Conservation (phyloP, 148 eudicot species). For the Drosera capensis region DNA sequence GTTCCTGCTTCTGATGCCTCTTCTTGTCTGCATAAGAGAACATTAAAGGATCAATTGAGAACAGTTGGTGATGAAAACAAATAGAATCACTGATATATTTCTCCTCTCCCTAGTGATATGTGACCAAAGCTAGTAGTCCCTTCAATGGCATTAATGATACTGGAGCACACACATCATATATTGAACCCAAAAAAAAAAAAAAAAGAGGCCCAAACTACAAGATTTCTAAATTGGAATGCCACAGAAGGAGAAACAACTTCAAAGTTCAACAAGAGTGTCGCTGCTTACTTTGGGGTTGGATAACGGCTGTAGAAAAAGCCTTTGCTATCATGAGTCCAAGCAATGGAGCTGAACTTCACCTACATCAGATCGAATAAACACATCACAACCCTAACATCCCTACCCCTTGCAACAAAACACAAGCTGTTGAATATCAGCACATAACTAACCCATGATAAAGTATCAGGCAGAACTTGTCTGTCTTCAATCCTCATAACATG, state of each 20-base stretch:
- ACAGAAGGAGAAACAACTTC: conserved; percentile 1
- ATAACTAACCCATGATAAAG: conserved; percentile 63
- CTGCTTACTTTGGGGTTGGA: conserved; percentile 64
- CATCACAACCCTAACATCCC: not conserved
- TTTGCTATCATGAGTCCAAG: conserved; percentile 81
- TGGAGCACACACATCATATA: too few relatives aligned
- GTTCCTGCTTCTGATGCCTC: conserved; percentile 57
- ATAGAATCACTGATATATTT: too few relatives aligned
- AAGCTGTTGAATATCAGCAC: not conserved
- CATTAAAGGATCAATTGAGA: not conserved
- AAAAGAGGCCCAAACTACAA: not conserved
- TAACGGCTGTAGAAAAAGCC: conserved; percentile 89
- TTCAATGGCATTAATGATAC: too few relatives aligned
- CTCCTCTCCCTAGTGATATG: too few relatives aligned
- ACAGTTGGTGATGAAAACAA: not conserved
- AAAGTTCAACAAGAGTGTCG: not conserved
- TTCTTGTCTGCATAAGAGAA: conserved; percentile 29
- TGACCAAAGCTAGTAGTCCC: too few relatives aligned
- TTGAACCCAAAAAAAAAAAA: too few relatives aligned
- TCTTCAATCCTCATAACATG: conserved; percentile 48
- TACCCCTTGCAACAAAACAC: not conserved
- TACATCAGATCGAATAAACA: conserved; percentile 8
- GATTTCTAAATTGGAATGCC: not conserved
- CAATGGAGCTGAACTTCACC: conserved; percentile 71
- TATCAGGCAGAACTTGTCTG: conserved; percentile 32